These are phyloP conservation scores for Grifola frondosa DNA, from an alignment of 1,284 basidiomycete species.

Conservation along the genomic window DNA sequence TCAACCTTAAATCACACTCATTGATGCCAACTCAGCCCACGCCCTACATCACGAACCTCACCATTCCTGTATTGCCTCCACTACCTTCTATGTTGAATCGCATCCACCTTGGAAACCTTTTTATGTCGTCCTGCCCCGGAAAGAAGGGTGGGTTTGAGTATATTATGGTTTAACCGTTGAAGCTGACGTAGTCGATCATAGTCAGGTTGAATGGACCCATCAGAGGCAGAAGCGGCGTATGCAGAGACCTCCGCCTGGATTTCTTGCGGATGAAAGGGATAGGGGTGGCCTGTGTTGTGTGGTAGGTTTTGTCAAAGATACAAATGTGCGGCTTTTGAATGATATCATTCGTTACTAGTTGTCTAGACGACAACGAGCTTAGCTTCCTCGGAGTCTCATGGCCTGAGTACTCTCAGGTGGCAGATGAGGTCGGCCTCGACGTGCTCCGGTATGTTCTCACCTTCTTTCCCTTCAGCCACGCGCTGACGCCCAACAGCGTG, in stretches of 20 bases:
- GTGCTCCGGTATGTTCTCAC: conserved; percentile 53
- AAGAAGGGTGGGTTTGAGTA: conserved; percentile 69
- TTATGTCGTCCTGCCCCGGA: conserved; percentile 91
- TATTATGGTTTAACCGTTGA: too few relatives aligned
- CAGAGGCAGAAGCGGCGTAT: conserved; percentile 81
- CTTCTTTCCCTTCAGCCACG: not conserved
- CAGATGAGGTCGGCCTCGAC: conserved; percentile 69
- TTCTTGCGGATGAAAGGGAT: conserved; percentile 73
- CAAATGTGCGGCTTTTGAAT: not conserved
- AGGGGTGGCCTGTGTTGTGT: conserved; percentile 82
- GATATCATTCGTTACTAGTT: too few relatives aligned
- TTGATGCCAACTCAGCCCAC: too few relatives aligned
- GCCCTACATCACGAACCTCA: not conserved
- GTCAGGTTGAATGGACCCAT: conserved; percentile 83
- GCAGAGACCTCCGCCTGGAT: conserved; percentile 80
- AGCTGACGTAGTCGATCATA: conserved; percentile 27
- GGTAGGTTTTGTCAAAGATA: conserved; percentile 45
- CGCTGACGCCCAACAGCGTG: conserved; percentile 46
- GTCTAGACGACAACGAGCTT: conserved; percentile 87
- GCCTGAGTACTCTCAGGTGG: conserved; percentile 69
- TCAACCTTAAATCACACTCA: too few relatives aligned
- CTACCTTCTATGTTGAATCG: conserved; percentile 11
- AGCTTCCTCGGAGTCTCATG: conserved; percentile 83
- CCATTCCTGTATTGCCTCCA: conserved; percentile 9
- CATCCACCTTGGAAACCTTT: conserved; percentile 77